Evolutionary conservation across 164 flowering plant species (phyloP), one percentile per base, ranked within the genome.

Genomic region (Taxillus chinensis): DNA sequence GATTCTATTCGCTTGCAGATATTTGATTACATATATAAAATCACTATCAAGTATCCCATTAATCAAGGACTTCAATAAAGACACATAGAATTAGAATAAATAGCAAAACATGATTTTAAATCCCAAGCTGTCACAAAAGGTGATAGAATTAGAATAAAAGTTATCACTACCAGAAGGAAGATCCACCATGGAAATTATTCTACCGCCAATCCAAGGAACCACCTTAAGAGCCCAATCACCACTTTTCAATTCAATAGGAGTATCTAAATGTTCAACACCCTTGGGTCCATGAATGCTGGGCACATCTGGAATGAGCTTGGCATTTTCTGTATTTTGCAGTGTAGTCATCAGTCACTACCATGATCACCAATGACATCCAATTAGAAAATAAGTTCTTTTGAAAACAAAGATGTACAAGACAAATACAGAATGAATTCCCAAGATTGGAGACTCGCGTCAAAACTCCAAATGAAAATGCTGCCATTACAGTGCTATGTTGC

Each of bases 121-220:
- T n/a, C n/a, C n/a, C n/a, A n/a, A n/a, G n/a, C n/a, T n/a, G n/a
- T n/a, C n/a, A n/a, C n/a, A n/a, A n/a, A n/a, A n/a, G n/a, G n/a
- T n/a, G n/a, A n/a, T n/a, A n/a, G 11, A 46, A 46, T 43, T 5
- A 51, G 3, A 6, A 49, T 52, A 63, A 40, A 17, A 45, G 60
- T 62, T 46, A 57, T 49, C 1, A 45, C 38, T 81, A 90, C 98
- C 96, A 59, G 98, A 79, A 65, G 98, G 96, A 67, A 78, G 65
- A 71, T 92, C 95, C 48, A 64, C 70, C 96, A 92, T 90, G 45
- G 98, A 86, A 61, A 90, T 80, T 64, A 90, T 84, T 83, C 98
- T 76, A 51, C 98, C 98, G 11, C 98, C 98, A 71, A 88, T 83
- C 98, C 96, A 90, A 8, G 98, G 96, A 63, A 92, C 88, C 56